Evolutionary conservation across 2,329 filamentous ascomycete species (phyloP), one percentile per base, ranked within the genome.

Genomic region (Colletotrichum australisinense): DNA sequence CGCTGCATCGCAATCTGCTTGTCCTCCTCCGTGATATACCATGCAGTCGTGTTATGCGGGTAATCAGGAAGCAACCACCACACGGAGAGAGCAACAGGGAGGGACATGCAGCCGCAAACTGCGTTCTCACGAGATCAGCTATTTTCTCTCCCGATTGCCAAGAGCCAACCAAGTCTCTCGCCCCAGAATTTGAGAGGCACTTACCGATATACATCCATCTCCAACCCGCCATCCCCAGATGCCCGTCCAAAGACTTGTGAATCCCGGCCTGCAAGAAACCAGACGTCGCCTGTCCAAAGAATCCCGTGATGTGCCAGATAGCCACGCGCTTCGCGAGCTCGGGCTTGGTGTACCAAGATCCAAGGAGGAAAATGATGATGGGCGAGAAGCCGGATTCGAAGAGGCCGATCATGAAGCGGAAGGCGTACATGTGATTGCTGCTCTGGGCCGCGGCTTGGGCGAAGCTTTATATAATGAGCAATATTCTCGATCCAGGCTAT

Each of bases 321-420:
- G 77, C 78, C 14, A 76, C 75, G 42, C 79, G 68, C 63, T 80
- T 80, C 3, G 77, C 78, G 26, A 80, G 71, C 58, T 81, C 79
- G 1, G 76, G 75, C 58, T 77, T 76, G 0, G 76, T 80, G 55
- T 80, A 80, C 79, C 79, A 81, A 28, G 75, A 76, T 5, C 80
- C 80, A 4, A 82, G 67, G 1, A 82, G 71, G 52, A 79, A 82
- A 12, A 80, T 73, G 8, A 81, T 74, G 57, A 76, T 75, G 0
- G 80, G 80, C 8, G 77, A 81, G 60, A 80, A 80, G 1, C 76
- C 76, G 24, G 73, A 76, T 67, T 82, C 81, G 35, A 81, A 80
- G 24, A 81, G 71, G 6, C 80, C 81, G 8, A 82, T 73, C 19
- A 82, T 56, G 55, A 82, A 82, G 9, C 80, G 76, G 66, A 81